These are phyloP conservation scores for Curvularia eragrostidis DNA, from an alignment of 2,329 filamentous ascomycete genomes.

Conservation along the genomic window DNA sequence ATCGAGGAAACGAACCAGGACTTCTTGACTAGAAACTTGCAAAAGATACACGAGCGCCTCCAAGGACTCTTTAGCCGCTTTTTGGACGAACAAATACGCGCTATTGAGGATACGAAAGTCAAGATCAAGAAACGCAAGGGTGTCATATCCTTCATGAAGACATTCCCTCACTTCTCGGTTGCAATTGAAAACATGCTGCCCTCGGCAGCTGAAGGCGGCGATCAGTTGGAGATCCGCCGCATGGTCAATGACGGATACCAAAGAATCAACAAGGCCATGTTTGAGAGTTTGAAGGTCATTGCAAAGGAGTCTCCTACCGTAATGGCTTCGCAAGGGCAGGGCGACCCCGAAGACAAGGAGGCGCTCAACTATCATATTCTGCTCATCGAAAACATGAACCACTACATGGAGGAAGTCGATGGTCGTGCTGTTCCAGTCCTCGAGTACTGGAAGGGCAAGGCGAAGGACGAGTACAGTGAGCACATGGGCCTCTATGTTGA, in stretches of 20 bases:
- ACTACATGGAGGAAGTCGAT: constrained; percentile 92
- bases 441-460: constrained; percentile 81
- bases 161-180: constrained; percentile 85
- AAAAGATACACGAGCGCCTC: constrained; percentile 78
- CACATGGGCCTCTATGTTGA: constrained; percentile 88
- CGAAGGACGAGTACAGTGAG: constrained; percentile 78
- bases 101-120: constrained; percentile 97
- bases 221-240: constrained; percentile 70
- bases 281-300: constrained; percentile 94
- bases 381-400: constrained; percentile 98
- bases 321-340: constrained; percentile 60
- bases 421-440: constrained; percentile 75
- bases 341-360: constrained; percentile 88
- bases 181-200: constrained; percentile 83
- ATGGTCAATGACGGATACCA: constrained; percentile 87
- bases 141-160: constrained; percentile 91
- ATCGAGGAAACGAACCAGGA: constrained; percentile 93
- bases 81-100: constrained; percentile 91
- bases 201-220: constrained; percentile 59
- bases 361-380: constrained; percentile 97
- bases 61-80: constrained; percentile 83
- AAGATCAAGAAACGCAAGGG: constrained; percentile 99
- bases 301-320: constrained; percentile 70
- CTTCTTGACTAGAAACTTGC: constrained; percentile 79
- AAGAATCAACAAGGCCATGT: constrained; percentile 92